A percentile compares a stretch with the other conserved stretches of the same genome.
phyloP scores from a whole-genome alignment of 352 stramenopile genomes.

The Globisporangium viniferum region DNA sequence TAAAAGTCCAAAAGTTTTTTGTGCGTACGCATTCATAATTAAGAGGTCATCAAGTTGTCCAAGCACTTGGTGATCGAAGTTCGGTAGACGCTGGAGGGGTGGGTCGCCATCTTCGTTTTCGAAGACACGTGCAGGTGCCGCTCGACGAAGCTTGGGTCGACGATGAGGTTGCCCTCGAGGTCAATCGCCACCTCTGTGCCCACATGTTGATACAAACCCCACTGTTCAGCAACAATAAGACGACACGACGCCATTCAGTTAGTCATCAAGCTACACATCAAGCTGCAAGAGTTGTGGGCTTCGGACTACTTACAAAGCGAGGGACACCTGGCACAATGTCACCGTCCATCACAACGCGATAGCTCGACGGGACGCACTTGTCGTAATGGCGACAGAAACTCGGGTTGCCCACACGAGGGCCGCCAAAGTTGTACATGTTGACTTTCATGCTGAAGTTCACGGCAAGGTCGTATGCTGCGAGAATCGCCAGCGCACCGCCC shows the following conservation, averaged over 20 bases:
- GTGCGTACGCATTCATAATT: neutral
- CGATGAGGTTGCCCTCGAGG: slow-evolving; percentile 69
- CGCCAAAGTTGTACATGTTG: slow-evolving; percentile 90
- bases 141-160: slow-evolving; percentile 81
- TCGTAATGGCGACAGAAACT: slow-evolving; percentile 80
- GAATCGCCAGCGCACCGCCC: slow-evolving; percentile 86
- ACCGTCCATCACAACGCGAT: slow-evolving; percentile 78
- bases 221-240: slow-evolving; percentile 27
- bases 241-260: neutral
- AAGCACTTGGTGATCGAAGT: slow-evolving; percentile 60
- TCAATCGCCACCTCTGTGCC: slow-evolving; percentile 72
- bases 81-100: slow-evolving; percentile 64
- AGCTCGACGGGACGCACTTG: slow-evolving; percentile 70
- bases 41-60: slow-evolving; percentile 38
- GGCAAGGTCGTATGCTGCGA: slow-evolving; percentile 84
- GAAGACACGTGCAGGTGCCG: slow-evolving; percentile 66
- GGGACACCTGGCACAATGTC: slow-evolving; percentile 77
- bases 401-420: slow-evolving; percentile 80
- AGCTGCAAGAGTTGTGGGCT: neutral
- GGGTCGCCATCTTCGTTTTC: slow-evolving; percentile 61
- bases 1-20: neutral
- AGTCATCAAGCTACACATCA: neutral
- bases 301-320: slow-evolving; percentile 47
- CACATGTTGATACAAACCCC: slow-evolving; percentile 74
- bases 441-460: slow-evolving; percentile 86